Base-by-base conservation (phyloP, 1,284 basidiomycete genomes). In the Xerocomus tenax region DNA sequence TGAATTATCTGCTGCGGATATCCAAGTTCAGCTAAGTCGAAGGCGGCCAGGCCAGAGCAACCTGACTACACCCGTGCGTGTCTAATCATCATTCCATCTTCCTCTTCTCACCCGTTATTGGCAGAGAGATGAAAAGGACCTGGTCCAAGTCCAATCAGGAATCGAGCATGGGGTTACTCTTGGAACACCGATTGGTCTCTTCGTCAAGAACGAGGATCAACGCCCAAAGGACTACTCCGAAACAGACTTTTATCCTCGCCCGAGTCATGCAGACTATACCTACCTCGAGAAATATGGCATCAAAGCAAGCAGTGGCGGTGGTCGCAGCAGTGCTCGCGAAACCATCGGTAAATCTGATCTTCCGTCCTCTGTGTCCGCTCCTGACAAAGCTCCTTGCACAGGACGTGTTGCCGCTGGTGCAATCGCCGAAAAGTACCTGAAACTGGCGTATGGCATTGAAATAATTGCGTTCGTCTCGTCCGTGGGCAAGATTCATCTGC, bases 191-290 rank as follows among this genome's bases (percentile, higher is more conserved):
- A 96, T 99, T 61, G 92, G 86, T 6, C 82, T 99, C 42, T 77
- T 98, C 50, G 93, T 99, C 32, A 91, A 84, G 64, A 99, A 99
- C 71, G 93, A 98, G 72, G 96, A 99, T 69, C 96, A 99, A 66
- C 79, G 96, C 40, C 96, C 96, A 18, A 87, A 98, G 66, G 96
- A 99, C 71, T 99, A 99, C 73, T 87, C 92, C 60, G 96, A 98
- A 74, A 98, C 95, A 1, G 95, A 98, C 67, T 75, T 93, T 51
- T 98, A 92, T 74, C 96, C 96, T 35, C 85, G 96, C 26, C 96
- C 96, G 16, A 92, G 88, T 58, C 96, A 99, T 66, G 96, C 96
- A 45, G 96, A 99, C 69, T 98, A 89, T 71, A 98, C 96, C 28
- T 99, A 99, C 71, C 82, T 98, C 48, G 85, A 93, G 62, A 99